Base-by-base conservation (phyloP, 495 filamentous ascomycete genomes). In the Podospora comata region DNA sequence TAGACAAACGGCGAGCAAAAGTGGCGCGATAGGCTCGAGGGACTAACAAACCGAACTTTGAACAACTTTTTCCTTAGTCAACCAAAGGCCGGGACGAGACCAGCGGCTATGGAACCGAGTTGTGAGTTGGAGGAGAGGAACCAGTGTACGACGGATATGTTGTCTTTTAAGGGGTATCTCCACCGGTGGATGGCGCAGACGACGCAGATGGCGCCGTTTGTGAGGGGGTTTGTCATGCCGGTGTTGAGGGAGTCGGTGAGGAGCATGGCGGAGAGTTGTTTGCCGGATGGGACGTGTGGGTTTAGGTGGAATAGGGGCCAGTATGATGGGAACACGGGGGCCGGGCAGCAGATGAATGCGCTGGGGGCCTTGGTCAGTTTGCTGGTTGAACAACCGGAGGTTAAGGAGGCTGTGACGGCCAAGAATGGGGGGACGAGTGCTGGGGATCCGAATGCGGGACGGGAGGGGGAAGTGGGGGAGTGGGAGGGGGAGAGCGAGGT, bases 81-180 rank as follows among this genome's bases (percentile, higher is more conserved):
- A 48, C 39, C 39, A 0, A 77, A 81, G 5, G 57, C 79, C 18
- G 82, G 84, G 23, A 74, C 78, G 23, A 11, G 39, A 16, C 9
- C 39, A 2, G 39, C 39, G 39, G 74, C 82, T 18, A 79, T 81
- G 65, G 91, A 93, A 73, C 69, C 83, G 54, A 79, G 86, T 13
- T 93, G 91, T 79, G 91, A 93, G 71, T 77, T 80, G 0, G 73
- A 73, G 67, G 28, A 72, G 79, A 48, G 71, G 3, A 70, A 77
- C 30, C 79, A 73, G 3, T 92, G 90, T 79, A 85, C 86, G 76
- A 84, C 85, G 20, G 91, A 93, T 71, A 88, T 91, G 78, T 82
- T 81, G 18, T 90, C 89, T 56, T 94, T 90, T 86, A 94, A 94
- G 76, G 88, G 88, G 55, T 91, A 91, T 76, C 79, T 93, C 5